Evolutionary conservation across 345 rosid species (phyloP).

Genomic region (Geranium brycei): DNA sequence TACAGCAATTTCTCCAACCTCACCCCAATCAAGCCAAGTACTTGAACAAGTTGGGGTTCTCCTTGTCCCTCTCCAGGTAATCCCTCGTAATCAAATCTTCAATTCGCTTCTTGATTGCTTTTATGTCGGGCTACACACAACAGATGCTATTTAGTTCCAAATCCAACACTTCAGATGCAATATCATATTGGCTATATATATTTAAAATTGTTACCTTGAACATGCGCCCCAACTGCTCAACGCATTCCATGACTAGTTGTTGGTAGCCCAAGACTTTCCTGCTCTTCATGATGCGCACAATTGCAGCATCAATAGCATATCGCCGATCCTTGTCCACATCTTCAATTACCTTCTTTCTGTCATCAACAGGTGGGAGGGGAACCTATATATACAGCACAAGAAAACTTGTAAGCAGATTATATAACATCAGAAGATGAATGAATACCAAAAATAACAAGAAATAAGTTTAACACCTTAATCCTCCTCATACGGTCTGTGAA

Average conservation of each 20-base stretch:
- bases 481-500: constrained; percentile 66
- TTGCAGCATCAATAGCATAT: constrained; percentile 62
- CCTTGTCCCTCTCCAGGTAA: constrained; percentile 53
- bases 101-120: constrained; percentile 63
- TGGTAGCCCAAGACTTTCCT: constrained; percentile 49
- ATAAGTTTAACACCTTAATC: constrained; percentile 34
- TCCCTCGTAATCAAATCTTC: constrained; percentile 63
- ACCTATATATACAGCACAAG: constrained; percentile 21
- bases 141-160: not conserved
- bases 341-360: constrained; percentile 55
- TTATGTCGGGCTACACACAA: constrained; percentile 57
- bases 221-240: constrained; percentile 58
- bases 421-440: not conserved
- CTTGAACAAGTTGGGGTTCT: constrained; percentile 36
- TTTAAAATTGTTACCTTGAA: constrained; percentile 35
- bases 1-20: not conserved
- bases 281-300: constrained; percentile 71
- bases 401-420: not conserved
- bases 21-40: constrained; percentile 37
- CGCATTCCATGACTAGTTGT: constrained; percentile 44
- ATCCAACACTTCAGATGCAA: no score
- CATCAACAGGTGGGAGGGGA: constrained; percentile 60
- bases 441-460: not conserved
- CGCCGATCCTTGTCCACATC: constrained; percentile 64
- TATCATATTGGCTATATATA: no score